Conservation (phyloP, 2,329 filamentous ascomycete genomes). For the Pseudogymnoascus sp. region DNA sequence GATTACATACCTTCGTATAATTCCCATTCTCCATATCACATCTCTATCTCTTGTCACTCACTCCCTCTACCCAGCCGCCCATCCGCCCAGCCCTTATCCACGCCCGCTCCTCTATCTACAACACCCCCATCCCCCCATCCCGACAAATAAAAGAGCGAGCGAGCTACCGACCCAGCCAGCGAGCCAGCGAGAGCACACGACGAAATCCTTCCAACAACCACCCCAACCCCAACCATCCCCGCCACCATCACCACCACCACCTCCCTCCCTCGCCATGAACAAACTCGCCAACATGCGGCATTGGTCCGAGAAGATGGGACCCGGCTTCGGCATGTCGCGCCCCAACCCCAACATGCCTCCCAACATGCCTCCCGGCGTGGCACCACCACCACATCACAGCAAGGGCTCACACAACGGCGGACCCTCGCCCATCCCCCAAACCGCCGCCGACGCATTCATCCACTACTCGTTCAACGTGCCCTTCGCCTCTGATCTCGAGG, state of each 20-base stretch:
- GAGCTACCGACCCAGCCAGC: too few species aligned
- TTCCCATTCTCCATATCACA: constrained; percentile 17
- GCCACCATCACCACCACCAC: constrained; percentile 25
- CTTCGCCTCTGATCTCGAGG: constrained; percentile 84
- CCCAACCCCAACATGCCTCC: constrained; percentile 28
- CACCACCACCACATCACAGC: not conserved
- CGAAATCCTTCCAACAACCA: constrained; percentile 19
- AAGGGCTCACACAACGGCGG: constrained; percentile 41
- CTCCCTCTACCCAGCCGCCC: constrained; percentile 12
- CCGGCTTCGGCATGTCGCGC: constrained; percentile 57
- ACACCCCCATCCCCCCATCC: not conserved
- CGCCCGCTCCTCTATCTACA: constrained; percentile 3
- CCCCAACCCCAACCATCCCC: constrained; percentile 18
- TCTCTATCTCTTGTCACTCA: constrained; percentile 21
- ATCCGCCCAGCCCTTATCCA: constrained; percentile 15
- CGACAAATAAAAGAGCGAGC: not conserved
- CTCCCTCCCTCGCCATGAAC: constrained; percentile 48
- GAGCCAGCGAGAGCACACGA: not conserved
- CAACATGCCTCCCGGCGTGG: not conserved
- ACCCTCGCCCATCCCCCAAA: constrained; percentile 55
- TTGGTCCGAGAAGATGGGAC: constrained; percentile 64
- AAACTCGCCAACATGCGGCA: constrained; percentile 66
- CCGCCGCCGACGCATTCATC: constrained; percentile 68
- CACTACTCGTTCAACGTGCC: constrained; percentile 97
- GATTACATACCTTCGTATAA: constrained; percentile 13